Evolutionary conservation across 2,329 filamentous ascomycete genomes (phyloP), one percentile per base, ranked within the genome.

Genomic region (Pyricularia sp.): DNA sequence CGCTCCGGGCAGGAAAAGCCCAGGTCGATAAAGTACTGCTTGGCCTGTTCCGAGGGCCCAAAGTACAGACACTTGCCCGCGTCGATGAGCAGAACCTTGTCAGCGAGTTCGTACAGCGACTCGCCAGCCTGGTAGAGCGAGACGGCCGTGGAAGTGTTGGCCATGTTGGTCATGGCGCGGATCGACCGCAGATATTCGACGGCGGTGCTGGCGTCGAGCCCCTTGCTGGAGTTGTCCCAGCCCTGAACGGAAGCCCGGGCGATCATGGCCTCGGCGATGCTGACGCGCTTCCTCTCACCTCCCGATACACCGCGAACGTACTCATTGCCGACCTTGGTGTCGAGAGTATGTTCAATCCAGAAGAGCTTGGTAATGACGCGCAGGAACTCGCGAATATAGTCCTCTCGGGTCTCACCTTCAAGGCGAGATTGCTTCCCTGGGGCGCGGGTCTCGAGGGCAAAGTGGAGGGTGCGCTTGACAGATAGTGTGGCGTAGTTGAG

Each of bases 321-420:
- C 70, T 90, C 88, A 71, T 90, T 87, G 1, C 90, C 90, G 30
- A 92, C 88, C 71, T 87, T 87, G 0, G 90, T 92, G 64, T 86
- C 81, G 68, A 88, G 77, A 0, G 88, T 90, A 73, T 92, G 89
- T 82, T 99, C 93, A 76, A 99, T 98, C 95, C 95, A 99, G 76
- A 99, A 90, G 71, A 99, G 85, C 78, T 94, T 96, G 68, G 95
- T 99, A 79, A 94, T 89, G 11, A 91, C 87, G 33, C 89, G 91
- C 77, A 98, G 96, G 82, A 97, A 86, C 73, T 90, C 86, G 72
- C 87, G 86, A 73, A 98, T 90, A 77, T 98, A 58, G n/a, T 58
- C 55, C 1, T n/a, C 20, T n/a, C 55, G 55, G 64, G 86, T 84
- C 12, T 58, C 55, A 5, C 55, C 55, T 9, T 58, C 55, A 4